Evolutionary conservation across 2,329 filamentous ascomycete species (phyloP), one percentile per base, ranked within the genome.

Genomic region (Aspergillus jensenii): DNA sequence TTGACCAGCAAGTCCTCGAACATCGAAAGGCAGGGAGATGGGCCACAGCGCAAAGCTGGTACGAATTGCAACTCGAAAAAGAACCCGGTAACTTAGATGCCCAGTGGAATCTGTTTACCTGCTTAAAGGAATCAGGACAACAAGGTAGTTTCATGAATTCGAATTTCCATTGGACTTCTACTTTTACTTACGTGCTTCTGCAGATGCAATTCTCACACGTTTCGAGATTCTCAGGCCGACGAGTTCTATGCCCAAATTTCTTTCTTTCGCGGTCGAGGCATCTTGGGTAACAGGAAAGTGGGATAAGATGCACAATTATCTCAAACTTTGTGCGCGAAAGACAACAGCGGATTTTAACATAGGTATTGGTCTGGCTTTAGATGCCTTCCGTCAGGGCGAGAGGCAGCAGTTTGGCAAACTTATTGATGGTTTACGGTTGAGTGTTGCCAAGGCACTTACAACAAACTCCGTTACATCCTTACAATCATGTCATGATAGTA

Each of bases 31-130:
- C 93, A 19, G 95, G 95, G 4, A 84, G 93, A 61, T 99, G 95
- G 93, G 88, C 90, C 15, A 91, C 93, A 52, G 95, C 93, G 23
- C 95, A 98, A 76, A 96, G 91, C 62, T 99, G 96, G 95, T 98
- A 97, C 73, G 93, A 99, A 71, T 87, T 96, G 63, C 88, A 93
- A 62, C 81, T 98, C 35, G 88, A 90, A 3, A 87, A 95, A 66
- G 83, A 89, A 46, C 93, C 93, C 0, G 81, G 88, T 53, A 88
- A 96, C 69, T 72, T 84, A 17, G 89, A 96, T 56, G 82, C 90
- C 12, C 93, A 97, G 71, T 81, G 90, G 56, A 90, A 96, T 66
- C 82, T 99, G 37, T 79, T 99, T 54, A 90, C 87, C 31, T 98
- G 95, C 67, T 81, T 99, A 9, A 93, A 92, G 70, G 92, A 97